phyloP scores from a whole-genome alignment of 306 rosid genomes.

The Quillaja saponaria region DNA sequence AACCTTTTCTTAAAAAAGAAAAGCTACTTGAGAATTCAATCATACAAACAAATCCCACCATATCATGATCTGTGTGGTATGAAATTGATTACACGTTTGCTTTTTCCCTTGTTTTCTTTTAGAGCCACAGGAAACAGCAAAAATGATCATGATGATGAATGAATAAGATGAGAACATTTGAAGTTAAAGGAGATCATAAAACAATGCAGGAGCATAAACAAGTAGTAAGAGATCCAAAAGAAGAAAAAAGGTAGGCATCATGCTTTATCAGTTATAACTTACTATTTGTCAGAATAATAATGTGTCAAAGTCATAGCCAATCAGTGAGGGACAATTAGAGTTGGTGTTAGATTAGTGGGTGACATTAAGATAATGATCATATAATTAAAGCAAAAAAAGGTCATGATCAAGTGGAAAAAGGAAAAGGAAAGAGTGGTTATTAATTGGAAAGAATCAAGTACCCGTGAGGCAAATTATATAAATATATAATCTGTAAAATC shows the following conservation, averaged over 20 bases:
- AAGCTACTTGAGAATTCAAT: constrained; percentile 24
- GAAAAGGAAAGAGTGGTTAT: not conserved
- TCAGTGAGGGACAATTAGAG: constrained; percentile 43
- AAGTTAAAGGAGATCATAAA: constrained; percentile 25
- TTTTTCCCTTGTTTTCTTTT: constrained; percentile 16
- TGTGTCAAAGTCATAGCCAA: constrained; percentile 35
- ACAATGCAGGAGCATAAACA: constrained; percentile 16
- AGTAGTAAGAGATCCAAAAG: constrained; percentile 38
- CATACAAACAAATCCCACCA: constrained; percentile 30
- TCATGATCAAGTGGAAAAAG: constrained; percentile 40
- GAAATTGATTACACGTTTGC: constrained; percentile 23
- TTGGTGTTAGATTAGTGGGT: constrained; percentile 64
- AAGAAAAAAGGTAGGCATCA: constrained; percentile 31
- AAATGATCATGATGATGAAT: constrained; percentile 33
- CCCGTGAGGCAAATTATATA: constrained; percentile 24
- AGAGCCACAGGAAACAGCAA: constrained; percentile 29
- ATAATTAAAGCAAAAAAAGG: constrained; percentile 36
- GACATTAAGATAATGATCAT: constrained; percentile 58
- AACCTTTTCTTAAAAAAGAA: constrained; percentile 17
- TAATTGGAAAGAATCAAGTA: constrained; percentile 22
- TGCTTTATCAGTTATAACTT: constrained; percentile 28
- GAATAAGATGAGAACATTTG: constrained; percentile 25
- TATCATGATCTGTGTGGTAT: constrained; percentile 12
- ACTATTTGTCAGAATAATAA: constrained; percentile 22
- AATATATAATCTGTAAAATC: constrained; percentile 7